These are phyloP conservation scores for Candida odintsovae DNA, from an alignment of 805 yeast species.

Conservation along the genomic window DNA sequence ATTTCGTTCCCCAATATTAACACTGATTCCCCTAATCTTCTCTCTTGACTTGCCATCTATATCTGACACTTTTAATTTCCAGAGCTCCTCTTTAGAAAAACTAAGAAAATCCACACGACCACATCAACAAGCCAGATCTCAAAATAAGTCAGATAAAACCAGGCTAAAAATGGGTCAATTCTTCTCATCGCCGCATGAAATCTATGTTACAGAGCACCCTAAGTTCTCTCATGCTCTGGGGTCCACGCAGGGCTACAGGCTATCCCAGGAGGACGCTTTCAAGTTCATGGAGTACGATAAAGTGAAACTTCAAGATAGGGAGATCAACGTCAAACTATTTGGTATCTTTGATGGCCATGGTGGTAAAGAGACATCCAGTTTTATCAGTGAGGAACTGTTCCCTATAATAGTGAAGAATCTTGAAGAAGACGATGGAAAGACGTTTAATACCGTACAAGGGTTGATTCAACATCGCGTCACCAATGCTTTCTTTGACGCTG, in stretches of 20 bases:
- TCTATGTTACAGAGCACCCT: slow-evolving; percentile 35
- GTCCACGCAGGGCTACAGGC: slow-evolving; percentile 73
- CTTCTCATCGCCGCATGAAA: slow-evolving; percentile 62
- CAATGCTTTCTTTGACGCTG: slow-evolving; percentile 40
- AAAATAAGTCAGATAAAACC: neutral
- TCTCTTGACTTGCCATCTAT: too few relatives aligned
- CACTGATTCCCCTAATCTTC: too few relatives aligned
- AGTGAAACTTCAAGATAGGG: slow-evolving; percentile 23
- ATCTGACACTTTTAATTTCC: too few relatives aligned
- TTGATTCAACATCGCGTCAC: slow-evolving; percentile 32
- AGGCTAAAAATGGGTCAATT: slow-evolving; percentile 85
- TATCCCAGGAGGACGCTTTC: slow-evolving; percentile 75
- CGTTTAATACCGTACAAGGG: slow-evolving; percentile 29
- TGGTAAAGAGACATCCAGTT: slow-evolving; percentile 55
- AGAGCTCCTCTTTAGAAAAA: too few relatives aligned
- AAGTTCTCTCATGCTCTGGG: slow-evolving; percentile 53
- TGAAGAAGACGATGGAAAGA: slow-evolving; percentile 8
- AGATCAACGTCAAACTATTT: slow-evolving; percentile 37
- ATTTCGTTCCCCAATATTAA: too few relatives aligned
- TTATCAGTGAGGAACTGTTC: slow-evolving; percentile 34
- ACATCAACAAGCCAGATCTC: neutral
- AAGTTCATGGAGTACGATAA: slow-evolving; percentile 39
- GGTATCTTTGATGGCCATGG: slow-evolving; percentile 86
- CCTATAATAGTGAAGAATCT: slow-evolving; percentile 12
- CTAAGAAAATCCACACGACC: neutral